Evolutionary conservation across 257 asterid species (phyloP).

Genomic region (Solanum arcanum): DNA sequence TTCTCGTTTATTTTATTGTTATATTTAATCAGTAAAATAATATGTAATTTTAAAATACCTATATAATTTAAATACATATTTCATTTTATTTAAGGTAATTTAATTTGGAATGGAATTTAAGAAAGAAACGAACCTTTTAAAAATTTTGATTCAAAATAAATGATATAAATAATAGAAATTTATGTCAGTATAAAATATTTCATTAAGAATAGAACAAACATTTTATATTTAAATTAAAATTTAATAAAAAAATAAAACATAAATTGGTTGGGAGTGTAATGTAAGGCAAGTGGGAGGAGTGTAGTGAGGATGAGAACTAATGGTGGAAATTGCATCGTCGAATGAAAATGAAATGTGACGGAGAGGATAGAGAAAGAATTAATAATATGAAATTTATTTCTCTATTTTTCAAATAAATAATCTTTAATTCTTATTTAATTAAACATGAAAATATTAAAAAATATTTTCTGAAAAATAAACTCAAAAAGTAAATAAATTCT

Average conservation of each 20-base stretch:
- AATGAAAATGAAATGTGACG: background rate
- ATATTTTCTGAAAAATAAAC: background rate
- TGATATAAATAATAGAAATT: too few species aligned
- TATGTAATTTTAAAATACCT: background rate
- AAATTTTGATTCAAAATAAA: fast-evolving
- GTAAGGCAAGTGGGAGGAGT: background rate
- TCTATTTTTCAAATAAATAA: too few species aligned
- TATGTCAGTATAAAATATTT: too few species aligned
- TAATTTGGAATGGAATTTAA: too few species aligned
- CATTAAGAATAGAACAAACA: too few species aligned
- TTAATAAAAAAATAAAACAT: too few species aligned
- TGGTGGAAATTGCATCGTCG: background rate
- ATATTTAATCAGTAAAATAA: background rate
- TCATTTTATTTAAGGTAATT: too few species aligned
- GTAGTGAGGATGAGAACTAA: background rate
- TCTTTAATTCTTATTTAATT: background rate
- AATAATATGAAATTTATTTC: background rate
- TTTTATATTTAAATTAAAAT: too few species aligned
- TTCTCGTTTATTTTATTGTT: background rate
- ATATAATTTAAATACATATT: too few species aligned
- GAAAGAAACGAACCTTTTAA: too few species aligned
- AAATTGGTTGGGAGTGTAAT: too few species aligned
- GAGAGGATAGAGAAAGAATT: background rate
- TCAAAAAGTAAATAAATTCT: background rate
- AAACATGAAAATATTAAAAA: too few species aligned